Evolutionary conservation across 768 basidiomycete genomes (phyloP), one percentile per base, ranked within the genome.

Genomic region (Hericium alpestre): DNA sequence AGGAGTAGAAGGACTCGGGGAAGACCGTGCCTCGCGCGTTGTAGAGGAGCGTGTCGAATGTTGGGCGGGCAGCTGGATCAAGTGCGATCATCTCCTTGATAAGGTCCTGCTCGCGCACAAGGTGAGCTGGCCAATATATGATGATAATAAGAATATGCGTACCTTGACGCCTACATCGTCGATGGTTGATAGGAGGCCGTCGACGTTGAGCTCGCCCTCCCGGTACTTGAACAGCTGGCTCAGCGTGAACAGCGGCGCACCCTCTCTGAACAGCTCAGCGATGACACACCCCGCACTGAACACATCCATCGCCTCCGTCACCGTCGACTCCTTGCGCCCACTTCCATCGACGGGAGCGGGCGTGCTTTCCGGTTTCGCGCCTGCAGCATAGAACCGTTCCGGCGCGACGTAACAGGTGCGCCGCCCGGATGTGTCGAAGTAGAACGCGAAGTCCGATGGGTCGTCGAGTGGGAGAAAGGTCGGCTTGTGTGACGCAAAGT

Each of bases 251-350:
- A 96, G 76, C 2, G 89, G 89, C 0, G 90, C 85, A 2, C 96
- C 96, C 66, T 99, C 96, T 58, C 93, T 75, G 73, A 96, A 98
- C 60, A 99, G 77, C 70, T 99, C 96, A 0, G 93, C 92, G 38
- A 98, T 81, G 13, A 97, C 93, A 67, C 95, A 97, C 22, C 96
- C 96, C 0, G 81, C 80, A 61, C 93, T 92, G 66, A 98, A 99
- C 53, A 93, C 88, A 68, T 99, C 96, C 96, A 99, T 99, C 3
- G 88, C 79, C 71, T 99, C 93, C 0, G 93, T 94, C 23, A 97
- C 86, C 62, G 78, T 84, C 1, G 84, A 86, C 58, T 96, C 88
- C 47, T 86, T 72, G 68, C 82, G 83, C 0, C 84, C 84, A 57
- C 84, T 79, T 18, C 67, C 70, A 38, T 83, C 81, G 83, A 41